Evolutionary conservation across 2,329 filamentous ascomycete genomes (phyloP).

Genomic region (Xylaria multiplex): DNA sequence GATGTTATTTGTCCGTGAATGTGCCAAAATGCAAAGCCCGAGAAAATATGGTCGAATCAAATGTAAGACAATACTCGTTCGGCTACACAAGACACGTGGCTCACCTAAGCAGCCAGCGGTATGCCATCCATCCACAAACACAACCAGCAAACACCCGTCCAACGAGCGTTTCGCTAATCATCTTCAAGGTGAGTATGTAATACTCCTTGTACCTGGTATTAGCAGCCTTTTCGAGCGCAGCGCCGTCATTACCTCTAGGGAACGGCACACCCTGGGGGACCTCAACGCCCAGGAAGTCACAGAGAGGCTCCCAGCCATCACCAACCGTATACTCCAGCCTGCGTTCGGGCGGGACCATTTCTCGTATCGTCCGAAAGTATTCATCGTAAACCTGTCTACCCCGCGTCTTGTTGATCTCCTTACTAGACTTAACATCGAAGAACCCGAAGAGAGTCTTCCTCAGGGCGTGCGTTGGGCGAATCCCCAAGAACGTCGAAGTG

Average conservation of each 20-base stretch:
- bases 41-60: background rate
- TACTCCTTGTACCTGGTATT: background rate
- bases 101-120: slow-evolving; percentile 5
- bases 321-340: slow-evolving; percentile 29
- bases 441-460: slow-evolving; percentile 32
- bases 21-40: too few relatives aligned
- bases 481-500: slow-evolving; percentile 13
- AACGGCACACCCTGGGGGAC: slow-evolving; percentile 26
- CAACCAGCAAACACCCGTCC: background rate
- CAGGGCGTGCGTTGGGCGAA: slow-evolving; percentile 28
- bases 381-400: slow-evolving; percentile 19
- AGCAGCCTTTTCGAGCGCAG: background rate
- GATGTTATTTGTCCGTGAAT: too few relatives aligned
- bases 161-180: background rate
- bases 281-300: slow-evolving; percentile 30
- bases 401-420: slow-evolving; percentile 20
- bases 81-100: too few relatives aligned
- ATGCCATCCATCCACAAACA: slow-evolving; percentile 16
- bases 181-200: background rate
- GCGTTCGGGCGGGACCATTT: slow-evolving; percentile 27
- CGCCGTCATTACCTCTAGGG: slow-evolving; percentile 22
- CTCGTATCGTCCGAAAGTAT: slow-evolving; percentile 23
- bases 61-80: background rate
- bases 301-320: slow-evolving; percentile 33
- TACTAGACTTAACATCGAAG: slow-evolving; percentile 19